phyloP scores from a whole-genome alignment of 768 basidiomycete species.

The Mycena latifolia region DNA sequence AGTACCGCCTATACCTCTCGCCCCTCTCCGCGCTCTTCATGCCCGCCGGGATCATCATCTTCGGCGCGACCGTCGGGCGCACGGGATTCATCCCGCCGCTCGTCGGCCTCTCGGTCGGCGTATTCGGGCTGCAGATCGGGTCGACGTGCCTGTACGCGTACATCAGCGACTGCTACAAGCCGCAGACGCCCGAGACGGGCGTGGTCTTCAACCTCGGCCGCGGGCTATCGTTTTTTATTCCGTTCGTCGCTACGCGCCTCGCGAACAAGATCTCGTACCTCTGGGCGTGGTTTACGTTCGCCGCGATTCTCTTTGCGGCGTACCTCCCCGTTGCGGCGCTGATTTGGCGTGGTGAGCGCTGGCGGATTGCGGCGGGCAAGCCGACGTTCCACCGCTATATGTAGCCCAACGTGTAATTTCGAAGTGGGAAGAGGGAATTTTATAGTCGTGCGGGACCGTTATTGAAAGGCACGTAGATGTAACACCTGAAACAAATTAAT shows the following conservation, averaged over 20 bases:
- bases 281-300: constrained; percentile 28
- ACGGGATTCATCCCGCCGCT: constrained; percentile 27
- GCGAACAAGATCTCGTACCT: constrained; percentile 22
- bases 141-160: constrained; percentile 35
- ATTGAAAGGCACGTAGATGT: no score
- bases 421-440: no score
- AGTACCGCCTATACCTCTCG: constrained; percentile 29
- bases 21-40: constrained; percentile 26
- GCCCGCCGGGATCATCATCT: constrained; percentile 27
- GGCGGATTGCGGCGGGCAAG: constrained; percentile 14
- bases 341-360: constrained; percentile 23
- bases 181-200: constrained; percentile 33
- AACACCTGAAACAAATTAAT: no score
- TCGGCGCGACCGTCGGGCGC: constrained; percentile 29
- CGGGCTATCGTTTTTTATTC: constrained; percentile 27
- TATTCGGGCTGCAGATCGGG: constrained; percentile 26
- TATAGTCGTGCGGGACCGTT: no score
- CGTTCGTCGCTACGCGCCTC: constrained; percentile 22
- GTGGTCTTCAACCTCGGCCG: constrained; percentile 27
- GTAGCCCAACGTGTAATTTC: no score
- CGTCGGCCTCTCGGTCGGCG: constrained; percentile 15
- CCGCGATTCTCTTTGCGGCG: constrained; percentile 19
- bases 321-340: constrained; percentile 24
- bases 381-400: constrained; percentile 20
- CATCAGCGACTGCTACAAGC: constrained; percentile 36